A percentile compares a stretch with the other conserved stretches of the same genome.
phyloP scores from a whole-genome alignment of 2,329 filamentous ascomycete genomes.

The Calonectria montana region DNA sequence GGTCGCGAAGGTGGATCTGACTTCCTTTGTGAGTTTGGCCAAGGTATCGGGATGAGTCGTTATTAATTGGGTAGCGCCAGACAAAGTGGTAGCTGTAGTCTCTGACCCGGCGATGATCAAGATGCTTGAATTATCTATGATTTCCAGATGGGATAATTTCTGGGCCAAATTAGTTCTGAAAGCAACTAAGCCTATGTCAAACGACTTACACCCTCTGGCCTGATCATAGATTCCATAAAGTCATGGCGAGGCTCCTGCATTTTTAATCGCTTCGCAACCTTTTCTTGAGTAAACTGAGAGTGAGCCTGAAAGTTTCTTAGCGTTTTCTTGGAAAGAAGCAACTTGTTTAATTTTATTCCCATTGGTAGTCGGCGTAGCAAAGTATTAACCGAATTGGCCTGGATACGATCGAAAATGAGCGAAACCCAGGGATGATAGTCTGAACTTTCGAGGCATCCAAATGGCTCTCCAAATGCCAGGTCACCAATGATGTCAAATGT shows the following conservation, averaged over 20 bases:
- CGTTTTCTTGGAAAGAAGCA: neutral
- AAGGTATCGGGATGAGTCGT: neutral
- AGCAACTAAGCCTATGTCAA: too few relatives aligned
- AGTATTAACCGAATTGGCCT: neutral
- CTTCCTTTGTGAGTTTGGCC: neutral
- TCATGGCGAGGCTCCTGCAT: neutral
- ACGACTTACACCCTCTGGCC: neutral
- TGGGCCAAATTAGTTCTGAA: neutral
- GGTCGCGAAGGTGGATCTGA: neutral
- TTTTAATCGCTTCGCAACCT: neutral
- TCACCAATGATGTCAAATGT: constrained; percentile 48
- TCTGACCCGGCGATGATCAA: constrained; percentile 14
- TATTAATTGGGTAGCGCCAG: neutral
- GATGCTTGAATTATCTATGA: neutral
- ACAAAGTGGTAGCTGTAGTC: constrained; percentile 9
- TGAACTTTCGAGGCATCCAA: constrained; percentile 30
- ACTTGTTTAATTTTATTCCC: neutral
- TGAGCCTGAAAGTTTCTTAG: neutral
- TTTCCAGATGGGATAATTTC: neutral
- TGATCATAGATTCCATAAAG: neutral
- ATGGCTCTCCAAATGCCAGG: constrained; percentile 43
- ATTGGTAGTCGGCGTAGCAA: neutral
- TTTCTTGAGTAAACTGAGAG: neutral
- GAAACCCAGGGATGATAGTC: neutral
- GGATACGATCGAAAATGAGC: neutral